Base-by-base conservation (phyloP, 2,329 filamentous ascomycete genomes). In the Drechslera avenae region DNA sequence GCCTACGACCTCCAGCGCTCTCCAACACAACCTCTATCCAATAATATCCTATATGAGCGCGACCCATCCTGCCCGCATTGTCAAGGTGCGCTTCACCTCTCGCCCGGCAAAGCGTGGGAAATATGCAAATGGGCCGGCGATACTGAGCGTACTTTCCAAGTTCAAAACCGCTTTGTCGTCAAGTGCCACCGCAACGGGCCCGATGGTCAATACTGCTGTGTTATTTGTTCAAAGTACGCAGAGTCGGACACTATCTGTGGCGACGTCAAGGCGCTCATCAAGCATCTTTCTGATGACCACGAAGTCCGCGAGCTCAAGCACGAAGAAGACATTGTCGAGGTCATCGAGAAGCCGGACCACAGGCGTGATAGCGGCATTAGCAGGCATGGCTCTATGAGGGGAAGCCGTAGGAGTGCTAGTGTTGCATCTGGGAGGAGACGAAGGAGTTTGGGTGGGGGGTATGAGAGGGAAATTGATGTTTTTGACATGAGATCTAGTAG, bases 91-190 rank as follows among this genome's bases (percentile, higher is more conserved):
- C 41, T 73, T 3, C 59, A 71, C 40, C 68, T 73, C 9, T 70
- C 69, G 2, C 61, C 67, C 6, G 67, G 66, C 4, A 71, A 65
- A 48, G 68, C 71, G 1, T 73, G 71, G 71, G 71, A 73, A 41
- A 57, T 73, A 3, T 54, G 57, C 40, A 73, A 72, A 43, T 59
- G 62, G 19, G 65, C 68, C 16, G 58, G 59, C n/a, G 62, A 62
- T n/a, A 54, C 54, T 12, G 64, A 69, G 43, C 65, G 69, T n/a
- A 63, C 57, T 30, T 73, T 72, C 43, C 66, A 65, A 14, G 56
- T 73, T 5, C 59, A 62, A 4, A 73, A 71, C 42, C 69, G 70
- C n/a, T 73, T 72, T 28, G 66, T 71, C 1, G 69, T 72, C 13
- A 73, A 73, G 35, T 71, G 70, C 31, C 70, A 73, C 42, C 65